Base-by-base conservation (phyloP, 805 yeast genomes). In the Suhomyces sp. region DNA sequence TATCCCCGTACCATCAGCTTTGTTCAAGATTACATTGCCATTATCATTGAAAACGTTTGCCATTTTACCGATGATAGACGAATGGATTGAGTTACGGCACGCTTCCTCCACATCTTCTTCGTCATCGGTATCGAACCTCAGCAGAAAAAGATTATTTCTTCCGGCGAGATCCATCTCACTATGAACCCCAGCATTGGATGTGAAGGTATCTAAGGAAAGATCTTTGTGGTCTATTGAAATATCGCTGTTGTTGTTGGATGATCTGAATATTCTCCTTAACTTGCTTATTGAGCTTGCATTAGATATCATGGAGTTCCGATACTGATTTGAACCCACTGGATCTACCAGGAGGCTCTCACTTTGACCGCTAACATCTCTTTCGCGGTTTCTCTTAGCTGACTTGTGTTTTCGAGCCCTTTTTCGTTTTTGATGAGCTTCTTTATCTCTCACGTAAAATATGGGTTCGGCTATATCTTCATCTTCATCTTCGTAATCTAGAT, bases 41-140 rank as follows among this genome's bases (percentile, higher is more conserved):
- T 50, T 35, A 8, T 24, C 44, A 3, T 27, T 48, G 35, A 39
- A 43, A 4, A 51, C 37, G 9, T 51, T 45, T 12, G 55, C 56
- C 50, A 69, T 57, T 39, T 64, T 48, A 13, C 59, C 53, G 3
- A 69, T 54, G 15, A 70, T 58, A 4, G 68, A 60, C 8, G 70
- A 61, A n/a, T 64, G 60, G 0, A 68, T 39, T 2, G 70, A 58
- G 40, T 37, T 8, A 13, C 19, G 20, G 19, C 19, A n/a, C 9
- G 15, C 48, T 13, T n/a, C 33, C 12, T 45, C 44, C 20, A 8
- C 20, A 6, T 43, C 19, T 27, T 31, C 19, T 13, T 57, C 60
- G 24, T 50, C 45, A 13, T 59, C 64, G 1, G 62, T 55, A 45
- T 63, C 66, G 46, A 60, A 62, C 29, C 54, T 53, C 44, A 63